Conservation (phyloP, 1,139 yeast species). For the Blastobotrys buckinghamii region DNA sequence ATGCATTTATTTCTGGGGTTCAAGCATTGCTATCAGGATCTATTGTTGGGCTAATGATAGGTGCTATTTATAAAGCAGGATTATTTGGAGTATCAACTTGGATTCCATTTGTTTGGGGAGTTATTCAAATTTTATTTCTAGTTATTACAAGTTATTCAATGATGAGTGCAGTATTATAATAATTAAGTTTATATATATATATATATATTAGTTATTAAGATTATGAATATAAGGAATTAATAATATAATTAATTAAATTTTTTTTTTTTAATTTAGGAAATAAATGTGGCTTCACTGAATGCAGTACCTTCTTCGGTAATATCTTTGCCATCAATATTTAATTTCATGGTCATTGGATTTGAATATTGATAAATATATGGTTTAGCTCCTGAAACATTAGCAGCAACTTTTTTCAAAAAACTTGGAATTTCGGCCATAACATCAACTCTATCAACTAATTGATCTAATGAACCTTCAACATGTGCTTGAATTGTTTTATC, state of each 20-base stretch:
- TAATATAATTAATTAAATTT: too few relatives aligned
- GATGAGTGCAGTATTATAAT: slow-evolving; percentile 39
- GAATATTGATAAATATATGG: slow-evolving; percentile 93
- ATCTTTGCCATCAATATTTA: slow-evolving; percentile 32
- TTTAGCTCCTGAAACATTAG: slow-evolving; percentile 91
- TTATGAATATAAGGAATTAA: background rate
- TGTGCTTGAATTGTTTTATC: slow-evolving; percentile 30
- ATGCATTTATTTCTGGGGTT: slow-evolving; percentile 43
- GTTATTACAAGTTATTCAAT: slow-evolving; percentile 59
- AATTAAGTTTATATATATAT: background rate
- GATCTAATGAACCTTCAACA: slow-evolving; percentile 38
- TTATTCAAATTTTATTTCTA: slow-evolving; percentile 60
- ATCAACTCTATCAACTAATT: slow-evolving; percentile 82
- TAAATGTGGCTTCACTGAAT: slow-evolving; percentile 78
- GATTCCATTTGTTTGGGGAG: slow-evolving; percentile 83
- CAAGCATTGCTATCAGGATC: slow-evolving; percentile 72
- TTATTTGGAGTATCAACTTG: slow-evolving; percentile 79
- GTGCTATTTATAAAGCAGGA: slow-evolving; percentile 69
- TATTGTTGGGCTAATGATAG: slow-evolving; percentile 60
- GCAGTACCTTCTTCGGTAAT: slow-evolving; percentile 59
- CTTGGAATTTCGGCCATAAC: slow-evolving; percentile 97
- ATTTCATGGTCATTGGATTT: slow-evolving; percentile 42
- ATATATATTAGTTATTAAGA: background rate
- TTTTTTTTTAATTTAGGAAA: slow-evolving; percentile 22
- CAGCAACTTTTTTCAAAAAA: slow-evolving; percentile 86